Conservation (phyloP, 2,329 filamentous ascomycete species). For the Botrytis galanthina region DNA sequence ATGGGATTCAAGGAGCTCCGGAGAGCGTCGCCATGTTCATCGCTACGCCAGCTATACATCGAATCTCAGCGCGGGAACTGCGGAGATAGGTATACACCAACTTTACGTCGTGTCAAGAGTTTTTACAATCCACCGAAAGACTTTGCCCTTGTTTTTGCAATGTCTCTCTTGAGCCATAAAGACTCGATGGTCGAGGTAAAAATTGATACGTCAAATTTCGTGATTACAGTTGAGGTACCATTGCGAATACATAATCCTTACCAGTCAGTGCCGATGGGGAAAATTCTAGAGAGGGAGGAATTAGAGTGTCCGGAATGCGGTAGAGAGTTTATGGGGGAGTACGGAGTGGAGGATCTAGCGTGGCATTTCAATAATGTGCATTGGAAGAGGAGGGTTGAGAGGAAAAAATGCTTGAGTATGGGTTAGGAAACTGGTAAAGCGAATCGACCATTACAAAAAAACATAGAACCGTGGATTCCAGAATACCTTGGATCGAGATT, state of each 20-base stretch:
- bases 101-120: constrained; percentile 18
- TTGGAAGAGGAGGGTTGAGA: constrained; percentile 17
- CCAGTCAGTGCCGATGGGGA: background rate
- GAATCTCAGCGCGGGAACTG: constrained; percentile 7
- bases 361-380: constrained; percentile 18
- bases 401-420: constrained; percentile 8
- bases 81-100: constrained; percentile 5
- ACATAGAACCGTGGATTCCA: background rate
- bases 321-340: constrained; percentile 7
- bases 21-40: constrained; percentile 18
- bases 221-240: constrained; percentile 15
- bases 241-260: constrained; percentile 2
- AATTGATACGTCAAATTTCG: constrained; percentile 7
- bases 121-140: constrained; percentile 9
- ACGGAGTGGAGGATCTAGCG: constrained; percentile 3
- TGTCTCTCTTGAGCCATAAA: background rate
- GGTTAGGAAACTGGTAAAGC: background rate
- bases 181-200: constrained; percentile 8
- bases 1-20: constrained; percentile 6
- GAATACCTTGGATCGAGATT: background rate
- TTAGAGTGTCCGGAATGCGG: constrained; percentile 20
- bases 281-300: background rate
- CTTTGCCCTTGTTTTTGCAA: background rate
- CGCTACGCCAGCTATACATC: constrained; percentile 13
- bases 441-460: background rate